Base-by-base conservation (phyloP, 805 yeast species). In the Saccharomycopsis schoenii region DNA sequence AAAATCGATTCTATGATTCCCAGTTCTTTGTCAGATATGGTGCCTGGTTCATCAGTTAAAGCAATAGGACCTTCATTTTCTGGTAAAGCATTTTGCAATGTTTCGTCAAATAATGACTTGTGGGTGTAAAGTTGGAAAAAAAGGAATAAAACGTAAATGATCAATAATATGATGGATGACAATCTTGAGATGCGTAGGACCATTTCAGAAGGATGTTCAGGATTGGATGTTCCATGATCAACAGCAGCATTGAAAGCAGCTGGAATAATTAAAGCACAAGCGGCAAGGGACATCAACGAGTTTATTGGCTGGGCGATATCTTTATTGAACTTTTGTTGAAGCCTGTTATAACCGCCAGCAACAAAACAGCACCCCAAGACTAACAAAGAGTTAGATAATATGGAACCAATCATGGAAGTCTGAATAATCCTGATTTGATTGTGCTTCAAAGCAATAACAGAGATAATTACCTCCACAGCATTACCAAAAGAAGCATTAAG, bases 291-390 rank as follows among this genome's bases (percentile, higher is more conserved):
- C 83, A 94, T 81, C 66, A 94, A 79, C 1, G 97, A 90, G 36
- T 91, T 83, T 98, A 94, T 93, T 8, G 97, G 91, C 74, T 94
- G 98, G 2, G 99, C 98, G 10, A 91, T 97, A 0, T 98, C 93
- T 73, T 88, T 96, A 76, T 92, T 92, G 76, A 93, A 93, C 1
- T 80, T 80, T 73, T 94, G 98, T 71, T 88, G 94, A 50, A 86
- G 79, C 63, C 93, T 82, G 67, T 88, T 86, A 71, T 85, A 80
- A 19, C 99, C 99, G 60, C 99, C 99, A 52, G 89, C 92, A 17
- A 93, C 74, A 69, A 94, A 94, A 71, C 97, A 91, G 72, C 96
- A 88, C 15, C 99, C 99, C 59, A 94, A 78, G 1, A 94, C 99
- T 60, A 94, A 78, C 64, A 94, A 77, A 68, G 91, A 76, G 75